phyloP scores from a whole-genome alignment of 371 early-diverging fungal genomes.

The Actinomortierella ambigua region DNA sequence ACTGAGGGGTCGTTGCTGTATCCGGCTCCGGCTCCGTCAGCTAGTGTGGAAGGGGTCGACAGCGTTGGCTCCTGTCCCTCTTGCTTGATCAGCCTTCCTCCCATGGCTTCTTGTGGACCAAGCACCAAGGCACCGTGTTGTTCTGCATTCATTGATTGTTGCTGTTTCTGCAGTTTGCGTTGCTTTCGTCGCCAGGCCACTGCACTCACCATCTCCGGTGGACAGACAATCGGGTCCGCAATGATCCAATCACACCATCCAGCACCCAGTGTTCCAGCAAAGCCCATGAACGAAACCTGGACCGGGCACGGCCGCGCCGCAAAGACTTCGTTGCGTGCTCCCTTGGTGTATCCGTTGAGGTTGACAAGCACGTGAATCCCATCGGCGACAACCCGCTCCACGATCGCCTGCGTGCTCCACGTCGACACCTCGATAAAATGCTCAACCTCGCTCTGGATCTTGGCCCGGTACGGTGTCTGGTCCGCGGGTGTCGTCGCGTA shows the following conservation, averaged over 20 bases:
- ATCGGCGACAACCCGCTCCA: constrained; percentile 74
- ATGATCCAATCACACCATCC: constrained; percentile 94
- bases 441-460: constrained; percentile 82
- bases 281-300: constrained; percentile 92
- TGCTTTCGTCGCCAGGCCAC: constrained; percentile 65
- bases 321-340: constrained; percentile 92
- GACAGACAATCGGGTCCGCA: constrained; percentile 87
- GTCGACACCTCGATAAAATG: constrained; percentile 78
- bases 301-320: constrained; percentile 91
- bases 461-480: constrained; percentile 77
- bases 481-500: constrained; percentile 88
- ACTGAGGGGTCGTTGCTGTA: too few relatives aligned
- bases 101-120: too few relatives aligned
- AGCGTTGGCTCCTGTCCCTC: too few relatives aligned
- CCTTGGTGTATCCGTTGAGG: constrained; percentile 94
- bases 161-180: constrained; percentile 5
- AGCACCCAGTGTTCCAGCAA: constrained; percentile 89
- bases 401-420: constrained; percentile 80
- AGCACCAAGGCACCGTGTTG: neutral
- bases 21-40: too few relatives aligned
- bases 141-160: neutral
- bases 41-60: too few relatives aligned
- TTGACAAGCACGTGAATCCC: constrained; percentile 89
- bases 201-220: constrained; percentile 79
- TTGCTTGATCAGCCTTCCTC: too few relatives aligned